A percentile compares a stretch with the other conserved stretches of the same genome.
These are phyloP conservation scores for Casuarina equisetifolia DNA, from an alignment of 306 rosid genomes.

Conservation along the genomic window DNA sequence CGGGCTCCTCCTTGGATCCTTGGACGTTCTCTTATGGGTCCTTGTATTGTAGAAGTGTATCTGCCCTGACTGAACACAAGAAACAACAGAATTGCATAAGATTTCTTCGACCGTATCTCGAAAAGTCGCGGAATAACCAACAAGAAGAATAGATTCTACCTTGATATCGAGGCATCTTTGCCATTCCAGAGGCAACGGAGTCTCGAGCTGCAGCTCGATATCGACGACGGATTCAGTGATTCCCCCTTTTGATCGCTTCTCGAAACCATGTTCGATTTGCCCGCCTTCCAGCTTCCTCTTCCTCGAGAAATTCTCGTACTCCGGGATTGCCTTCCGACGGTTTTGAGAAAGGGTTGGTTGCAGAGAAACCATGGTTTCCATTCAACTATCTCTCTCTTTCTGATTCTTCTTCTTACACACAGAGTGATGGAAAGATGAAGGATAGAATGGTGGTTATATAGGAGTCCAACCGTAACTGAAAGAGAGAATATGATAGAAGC, in stretches of 20 bases:
- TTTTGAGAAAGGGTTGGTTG: constrained; percentile 51
- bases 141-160: constrained; percentile 35
- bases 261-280: constrained; percentile 33
- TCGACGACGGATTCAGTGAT: constrained; percentile 39
- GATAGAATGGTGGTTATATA: constrained; percentile 50
- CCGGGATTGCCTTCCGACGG: constrained; percentile 42
- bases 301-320: constrained; percentile 48
- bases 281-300: constrained; percentile 60
- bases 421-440: constrained; percentile 26
- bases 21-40: constrained; percentile 52
- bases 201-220: constrained; percentile 55
- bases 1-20: constrained; percentile 47
- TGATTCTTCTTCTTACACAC: not conserved
- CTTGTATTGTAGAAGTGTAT: constrained; percentile 65
- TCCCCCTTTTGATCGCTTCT: constrained; percentile 38
- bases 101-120: not conserved
- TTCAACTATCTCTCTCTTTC: not conserved
- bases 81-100: not conserved
- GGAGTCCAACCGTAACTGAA: constrained; percentile 44
- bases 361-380: constrained; percentile 57
- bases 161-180: constrained; percentile 72
- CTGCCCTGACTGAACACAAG: constrained; percentile 66
- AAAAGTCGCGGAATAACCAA: no score
- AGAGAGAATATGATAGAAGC: constrained; percentile 28
- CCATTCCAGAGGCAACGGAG: constrained; percentile 71